Evolutionary conservation across 1,284 basidiomycete species (phyloP).

Genomic region (Cryptococcus wingfieldii): DNA sequence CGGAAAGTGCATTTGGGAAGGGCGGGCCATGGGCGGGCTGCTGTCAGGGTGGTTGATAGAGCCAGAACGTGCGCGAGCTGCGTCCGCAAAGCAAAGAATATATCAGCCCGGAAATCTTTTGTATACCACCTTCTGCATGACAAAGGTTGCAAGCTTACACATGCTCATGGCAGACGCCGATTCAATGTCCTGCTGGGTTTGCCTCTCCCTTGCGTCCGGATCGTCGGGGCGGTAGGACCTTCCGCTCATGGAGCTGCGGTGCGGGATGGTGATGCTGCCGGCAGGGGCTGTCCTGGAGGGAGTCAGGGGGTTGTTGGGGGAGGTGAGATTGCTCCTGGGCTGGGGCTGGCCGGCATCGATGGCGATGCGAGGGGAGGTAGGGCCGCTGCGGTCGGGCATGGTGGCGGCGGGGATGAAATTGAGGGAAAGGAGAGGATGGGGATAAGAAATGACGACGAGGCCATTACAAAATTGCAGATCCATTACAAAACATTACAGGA

Average conservation of each 20-base stretch:
- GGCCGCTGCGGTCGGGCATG: too few species aligned
- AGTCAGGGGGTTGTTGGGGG: constrained; percentile 6
- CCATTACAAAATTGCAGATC: too few species aligned
- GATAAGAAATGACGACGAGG: too few species aligned
- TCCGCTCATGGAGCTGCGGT: constrained; percentile 7
- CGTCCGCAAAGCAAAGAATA: not conserved
- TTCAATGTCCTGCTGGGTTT: constrained; percentile 23
- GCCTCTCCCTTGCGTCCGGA: constrained; percentile 18
- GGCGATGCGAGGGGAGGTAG: too few species aligned
- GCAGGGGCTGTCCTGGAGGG: constrained; percentile 3
- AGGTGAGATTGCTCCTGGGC: constrained; percentile 1
- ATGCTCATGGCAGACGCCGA: constrained; percentile 23
- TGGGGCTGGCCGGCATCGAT: too few species aligned
- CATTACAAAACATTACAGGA: too few species aligned
- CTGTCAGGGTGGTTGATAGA: constrained; percentile 14
- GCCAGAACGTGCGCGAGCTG: constrained; percentile 18
- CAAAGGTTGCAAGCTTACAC: constrained; percentile 11
- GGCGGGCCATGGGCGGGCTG: constrained; percentile 15
- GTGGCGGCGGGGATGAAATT: too few species aligned
- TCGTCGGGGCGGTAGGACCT: constrained; percentile 11
- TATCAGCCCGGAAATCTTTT: not conserved
- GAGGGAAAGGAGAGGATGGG: too few species aligned
- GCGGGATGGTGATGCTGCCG: constrained; percentile 3
- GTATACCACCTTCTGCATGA: not conserved
- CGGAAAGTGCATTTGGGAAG: constrained; percentile 16